Evolutionary conservation across 2,329 filamentous ascomycete genomes (phyloP).

Genomic region (Cladophialophora carrionii): DNA sequence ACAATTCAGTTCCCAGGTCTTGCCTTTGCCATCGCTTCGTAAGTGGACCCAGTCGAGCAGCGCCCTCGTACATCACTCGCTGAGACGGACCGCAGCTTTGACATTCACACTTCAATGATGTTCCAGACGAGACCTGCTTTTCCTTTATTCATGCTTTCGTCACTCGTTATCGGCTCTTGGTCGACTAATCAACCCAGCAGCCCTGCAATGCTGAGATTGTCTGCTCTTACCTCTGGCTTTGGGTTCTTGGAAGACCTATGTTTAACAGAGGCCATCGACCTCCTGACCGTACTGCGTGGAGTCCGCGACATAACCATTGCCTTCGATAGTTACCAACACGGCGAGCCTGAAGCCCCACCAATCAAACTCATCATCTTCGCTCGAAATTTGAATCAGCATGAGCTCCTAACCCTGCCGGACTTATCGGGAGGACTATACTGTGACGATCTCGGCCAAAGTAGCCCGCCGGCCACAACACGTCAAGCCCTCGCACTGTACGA

Average conservation of each 20-base stretch:
- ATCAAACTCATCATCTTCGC: slow-evolving; percentile 27
- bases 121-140: slow-evolving; percentile 16
- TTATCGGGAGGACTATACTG: slow-evolving; percentile 58
- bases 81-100: slow-evolving; percentile 16
- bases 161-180: slow-evolving; percentile 8
- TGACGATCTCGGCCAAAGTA: not conserved
- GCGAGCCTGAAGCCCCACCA: slow-evolving; percentile 13
- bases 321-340: slow-evolving; percentile 15
- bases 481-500: slow-evolving; percentile 19
- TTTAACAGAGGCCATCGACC: slow-evolving; percentile 1
- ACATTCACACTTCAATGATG: slow-evolving; percentile 21
- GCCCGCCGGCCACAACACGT: not conserved
- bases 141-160: slow-evolving; percentile 18
- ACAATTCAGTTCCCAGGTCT: slow-evolving; percentile 15
- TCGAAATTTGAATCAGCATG: slow-evolving; percentile 84
- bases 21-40: slow-evolving; percentile 21
- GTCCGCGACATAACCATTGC: slow-evolving; percentile 15
- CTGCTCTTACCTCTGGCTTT: not conserved
- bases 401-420: slow-evolving; percentile 96
- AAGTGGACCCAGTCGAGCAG: not conserved
- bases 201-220: slow-evolving; percentile 5
- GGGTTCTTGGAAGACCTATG: not conserved
- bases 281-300: slow-evolving; percentile 2
- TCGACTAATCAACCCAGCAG: slow-evolving; percentile 6
- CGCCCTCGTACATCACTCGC: not conserved